Evolutionary conservation across 1,284 basidiomycete genomes (phyloP).

Genomic region (Mycena citricolor): DNA sequence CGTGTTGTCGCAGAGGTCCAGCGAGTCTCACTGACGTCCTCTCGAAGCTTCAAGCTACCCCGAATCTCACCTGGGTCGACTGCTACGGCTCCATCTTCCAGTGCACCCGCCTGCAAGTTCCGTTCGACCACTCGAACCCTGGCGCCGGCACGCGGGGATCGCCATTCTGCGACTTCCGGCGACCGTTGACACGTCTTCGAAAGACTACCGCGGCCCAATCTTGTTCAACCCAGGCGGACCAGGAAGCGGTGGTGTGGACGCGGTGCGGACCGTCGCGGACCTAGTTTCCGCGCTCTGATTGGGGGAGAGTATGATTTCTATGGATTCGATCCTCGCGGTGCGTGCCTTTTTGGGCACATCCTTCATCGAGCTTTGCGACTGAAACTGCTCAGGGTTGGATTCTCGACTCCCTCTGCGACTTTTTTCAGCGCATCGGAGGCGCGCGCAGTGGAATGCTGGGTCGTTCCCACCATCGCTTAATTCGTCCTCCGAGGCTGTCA

Average conservation of each 20-base stretch:
- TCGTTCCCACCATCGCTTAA: constrained; percentile 9
- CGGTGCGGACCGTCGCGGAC: constrained; percentile 30
- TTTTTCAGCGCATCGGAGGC: constrained; percentile 13
- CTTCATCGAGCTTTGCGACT: neutral
- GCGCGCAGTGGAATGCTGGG: constrained; percentile 14
- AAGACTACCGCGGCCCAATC: constrained; percentile 43
- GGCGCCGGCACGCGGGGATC: constrained; percentile 33
- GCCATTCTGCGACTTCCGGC: constrained; percentile 37
- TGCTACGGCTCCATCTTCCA: too few relatives aligned
- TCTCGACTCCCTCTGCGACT: constrained; percentile 15
- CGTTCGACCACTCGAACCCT: constrained; percentile 38
- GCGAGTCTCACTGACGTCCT: too few relatives aligned
- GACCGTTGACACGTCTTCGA: constrained; percentile 15
- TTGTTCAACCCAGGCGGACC: constrained; percentile 55
- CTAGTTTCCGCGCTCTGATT: constrained; percentile 34
- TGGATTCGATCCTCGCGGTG: constrained; percentile 49
- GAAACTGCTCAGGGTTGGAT: constrained; percentile 9
- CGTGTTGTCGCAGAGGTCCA: too few relatives aligned
- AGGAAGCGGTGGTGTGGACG: constrained; percentile 45
- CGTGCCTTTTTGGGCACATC: neutral
- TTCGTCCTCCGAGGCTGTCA: constrained; percentile 7
- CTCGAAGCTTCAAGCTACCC: too few relatives aligned
- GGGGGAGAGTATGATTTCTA: constrained; percentile 50
- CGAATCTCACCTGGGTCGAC: too few relatives aligned
- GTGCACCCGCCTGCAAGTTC: too few relatives aligned